Evolutionary conservation across 1,139 yeast species (phyloP).

Genomic region (Scheffersomyces illinoinensis): DNA sequence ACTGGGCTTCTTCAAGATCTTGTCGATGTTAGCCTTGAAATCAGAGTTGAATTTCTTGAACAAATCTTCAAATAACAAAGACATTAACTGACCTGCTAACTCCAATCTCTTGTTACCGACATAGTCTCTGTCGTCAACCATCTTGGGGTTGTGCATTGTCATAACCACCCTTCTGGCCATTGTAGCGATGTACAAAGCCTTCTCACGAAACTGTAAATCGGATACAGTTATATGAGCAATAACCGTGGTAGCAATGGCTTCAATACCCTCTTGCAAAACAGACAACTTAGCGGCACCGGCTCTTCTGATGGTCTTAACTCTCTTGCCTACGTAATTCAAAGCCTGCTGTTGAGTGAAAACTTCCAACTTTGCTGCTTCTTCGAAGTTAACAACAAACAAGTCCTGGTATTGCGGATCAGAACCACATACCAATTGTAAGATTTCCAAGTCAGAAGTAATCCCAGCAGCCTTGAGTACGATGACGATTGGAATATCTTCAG

Average conservation of each 20-base stretch:
- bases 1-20: conserved; percentile 89
- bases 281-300: conserved; percentile 79
- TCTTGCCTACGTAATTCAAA: conserved; percentile 81
- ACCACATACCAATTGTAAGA: conserved; percentile 93
- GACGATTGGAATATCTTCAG: conserved; percentile 95
- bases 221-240: conserved; percentile 92
- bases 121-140: conserved; percentile 97
- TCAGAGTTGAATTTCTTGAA: conserved; percentile 94
- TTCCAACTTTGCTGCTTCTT: conserved; percentile 86
- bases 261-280: conserved; percentile 90
- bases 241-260: conserved; percentile 93
- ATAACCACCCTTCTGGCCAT: conserved; percentile 95
- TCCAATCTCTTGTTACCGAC: conserved; percentile 98
- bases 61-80: conserved; percentile 90
- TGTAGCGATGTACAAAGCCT: conserved; percentile 90
- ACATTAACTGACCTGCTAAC: conserved; percentile 96
- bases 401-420: conserved; percentile 86
- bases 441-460: conserved; percentile 86
- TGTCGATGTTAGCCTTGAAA: conserved; percentile 91
- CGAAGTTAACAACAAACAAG: conserved; percentile 86
- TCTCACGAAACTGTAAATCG: conserved; percentile 87
- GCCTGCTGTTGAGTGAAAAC: conserved; percentile 95
- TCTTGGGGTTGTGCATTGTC: conserved; percentile 92
- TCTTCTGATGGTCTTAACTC: conserved; percentile 90
- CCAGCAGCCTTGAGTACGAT: conserved; percentile 95